Percentiles rank a stretch among this genome's conserved stretches.
phyloP scores from a whole-genome alignment of 2,329 filamentous ascomycete genomes.

The Talaromyces verruculosus region DNA sequence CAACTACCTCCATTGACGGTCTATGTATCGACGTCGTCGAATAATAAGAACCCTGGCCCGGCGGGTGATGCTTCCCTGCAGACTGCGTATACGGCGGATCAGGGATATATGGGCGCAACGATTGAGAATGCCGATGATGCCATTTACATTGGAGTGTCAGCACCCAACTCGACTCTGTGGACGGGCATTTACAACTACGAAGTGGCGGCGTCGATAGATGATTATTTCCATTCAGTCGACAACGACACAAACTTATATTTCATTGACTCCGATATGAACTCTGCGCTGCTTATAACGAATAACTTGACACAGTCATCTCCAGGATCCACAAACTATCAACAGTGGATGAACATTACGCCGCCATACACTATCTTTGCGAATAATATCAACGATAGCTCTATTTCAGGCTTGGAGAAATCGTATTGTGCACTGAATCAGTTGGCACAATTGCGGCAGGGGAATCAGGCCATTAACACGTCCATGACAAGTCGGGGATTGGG shows the following conservation, averaged over 20 bases:
- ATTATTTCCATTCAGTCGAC: slow-evolving; percentile 66
- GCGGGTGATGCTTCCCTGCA: slow-evolving; percentile 45
- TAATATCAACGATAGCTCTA: slow-evolving; percentile 57
- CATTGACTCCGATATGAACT: slow-evolving; percentile 79
- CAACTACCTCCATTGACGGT: slow-evolving; percentile 71
- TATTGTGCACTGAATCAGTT: slow-evolving; percentile 74
- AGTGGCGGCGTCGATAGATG: slow-evolving; percentile 78
- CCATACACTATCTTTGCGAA: slow-evolving; percentile 78
- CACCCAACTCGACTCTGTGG: slow-evolving; percentile 64
- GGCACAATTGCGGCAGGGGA: slow-evolving; percentile 64
- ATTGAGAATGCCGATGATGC: slow-evolving; percentile 60
- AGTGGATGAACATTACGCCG: slow-evolving; percentile 59
- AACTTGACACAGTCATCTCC: slow-evolving; percentile 57
- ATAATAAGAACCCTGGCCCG: slow-evolving; percentile 67
- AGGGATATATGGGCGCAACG: slow-evolving; percentile 68
- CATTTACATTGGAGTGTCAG: slow-evolving; percentile 74
- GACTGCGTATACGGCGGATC: slow-evolving; percentile 54
- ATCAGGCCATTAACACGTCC: slow-evolving; percentile 57
- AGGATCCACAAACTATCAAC: slow-evolving; percentile 50
- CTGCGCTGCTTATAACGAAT: slow-evolving; percentile 75
- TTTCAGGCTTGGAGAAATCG: slow-evolving; percentile 72
- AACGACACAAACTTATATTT: slow-evolving; percentile 64
- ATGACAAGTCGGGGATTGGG: slow-evolving; percentile 69
- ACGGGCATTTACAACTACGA: slow-evolving; percentile 73
- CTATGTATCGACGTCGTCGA: slow-evolving; percentile 67